A percentile compares a stretch with the other conserved stretches of the same genome.
phyloP scores from a whole-genome alignment of 106 monocot species.

The Acorus gramineus region DNA sequence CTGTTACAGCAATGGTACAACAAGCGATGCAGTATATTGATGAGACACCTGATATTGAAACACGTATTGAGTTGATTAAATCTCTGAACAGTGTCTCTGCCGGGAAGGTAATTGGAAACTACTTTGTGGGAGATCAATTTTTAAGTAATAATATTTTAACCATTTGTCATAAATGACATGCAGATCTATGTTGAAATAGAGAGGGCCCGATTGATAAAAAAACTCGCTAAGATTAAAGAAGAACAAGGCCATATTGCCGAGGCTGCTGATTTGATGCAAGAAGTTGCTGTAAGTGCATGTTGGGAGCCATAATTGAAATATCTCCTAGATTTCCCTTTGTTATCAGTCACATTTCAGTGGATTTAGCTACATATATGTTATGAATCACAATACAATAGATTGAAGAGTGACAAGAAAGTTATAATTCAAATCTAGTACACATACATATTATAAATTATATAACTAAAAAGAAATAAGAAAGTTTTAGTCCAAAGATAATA shows the following conservation, averaged over 20 bases:
- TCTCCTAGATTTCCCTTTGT: no score
- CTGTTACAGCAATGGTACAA: conserved; percentile 97
- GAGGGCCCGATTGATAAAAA: conserved; percentile 84
- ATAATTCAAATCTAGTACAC: no score
- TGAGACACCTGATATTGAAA: conserved; percentile 79
- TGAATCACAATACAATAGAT: no score
- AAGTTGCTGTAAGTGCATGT: conserved; percentile 72
- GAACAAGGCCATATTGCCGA: conserved; percentile 89
- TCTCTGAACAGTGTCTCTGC: conserved; percentile 89
- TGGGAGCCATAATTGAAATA: not conserved
- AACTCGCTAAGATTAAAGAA: conserved; percentile 96
- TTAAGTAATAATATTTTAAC: not conserved
- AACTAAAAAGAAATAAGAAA: no score
- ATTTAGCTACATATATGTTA: no score
- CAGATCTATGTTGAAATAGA: conserved; percentile 99
- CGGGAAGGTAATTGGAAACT: conserved; percentile 54
- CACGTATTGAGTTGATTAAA: conserved; percentile 87
- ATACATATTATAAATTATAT: no score
- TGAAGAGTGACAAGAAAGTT: no score
- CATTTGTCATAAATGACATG: not conserved
- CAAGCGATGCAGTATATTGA: conserved; percentile 98
- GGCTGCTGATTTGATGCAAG: conserved; percentile 99
- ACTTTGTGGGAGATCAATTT: no score
- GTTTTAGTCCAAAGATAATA: no score
- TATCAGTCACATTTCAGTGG: no score